Evolutionary conservation across 2,329 filamentous ascomycete genomes (phyloP).

Genomic region (Verticillium albo-atrum): DNA sequence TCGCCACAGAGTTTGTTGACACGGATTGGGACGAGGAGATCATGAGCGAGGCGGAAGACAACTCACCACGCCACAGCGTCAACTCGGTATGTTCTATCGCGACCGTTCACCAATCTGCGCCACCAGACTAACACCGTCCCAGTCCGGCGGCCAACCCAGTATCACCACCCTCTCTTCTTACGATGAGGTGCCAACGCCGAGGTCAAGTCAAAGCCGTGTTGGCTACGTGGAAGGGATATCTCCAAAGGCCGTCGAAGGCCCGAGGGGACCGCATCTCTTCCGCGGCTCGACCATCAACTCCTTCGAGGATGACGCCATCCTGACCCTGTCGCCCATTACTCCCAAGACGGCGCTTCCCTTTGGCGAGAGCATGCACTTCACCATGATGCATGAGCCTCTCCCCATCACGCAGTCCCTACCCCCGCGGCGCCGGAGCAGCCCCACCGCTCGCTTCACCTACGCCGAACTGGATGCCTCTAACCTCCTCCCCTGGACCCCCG

Average conservation of each 20-base stretch:
- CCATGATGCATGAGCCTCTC: constrained; percentile 9
- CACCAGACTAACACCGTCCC: constrained; percentile 8
- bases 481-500: constrained; percentile 65
- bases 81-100: constrained; percentile 58
- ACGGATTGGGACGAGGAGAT: constrained; percentile 66
- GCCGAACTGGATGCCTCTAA: constrained; percentile 54
- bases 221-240: constrained; percentile 56
- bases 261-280: constrained; percentile 83
- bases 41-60: constrained; percentile 56
- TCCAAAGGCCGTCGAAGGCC: constrained; percentile 69
- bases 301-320: constrained; percentile 44
- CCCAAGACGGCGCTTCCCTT: constrained; percentile 51
- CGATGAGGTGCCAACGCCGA: constrained; percentile 77
- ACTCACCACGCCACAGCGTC: constrained; percentile 62
- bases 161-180: constrained; percentile 84
- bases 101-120: neutral
- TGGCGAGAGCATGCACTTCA: constrained; percentile 7
- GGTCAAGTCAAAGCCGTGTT: constrained; percentile 56
- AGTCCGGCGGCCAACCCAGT: constrained; percentile 56
- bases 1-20: constrained; percentile 74
- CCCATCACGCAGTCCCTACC: constrained; percentile 7
- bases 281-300: constrained; percentile 59
- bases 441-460: constrained; percentile 50
- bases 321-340: constrained; percentile 71
- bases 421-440: constrained; percentile 36